A percentile compares a stretch with the other conserved stretches of the same genome.
Evolutionary conservation across 805 yeast genomes (phyloP).

Genomic region (Cyberlindnera americana): DNA sequence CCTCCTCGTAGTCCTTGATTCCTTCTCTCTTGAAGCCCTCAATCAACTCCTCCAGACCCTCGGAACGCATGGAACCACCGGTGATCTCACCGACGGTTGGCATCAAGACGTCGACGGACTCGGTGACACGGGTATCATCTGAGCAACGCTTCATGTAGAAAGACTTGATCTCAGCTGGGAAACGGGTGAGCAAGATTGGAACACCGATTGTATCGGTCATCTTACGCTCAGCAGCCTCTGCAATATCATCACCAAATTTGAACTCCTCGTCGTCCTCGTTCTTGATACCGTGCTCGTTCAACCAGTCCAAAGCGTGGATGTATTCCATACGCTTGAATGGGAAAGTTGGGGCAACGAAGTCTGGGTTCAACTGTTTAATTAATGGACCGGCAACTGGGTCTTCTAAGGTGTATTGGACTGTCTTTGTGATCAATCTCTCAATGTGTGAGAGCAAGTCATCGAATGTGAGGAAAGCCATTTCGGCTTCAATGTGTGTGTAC

Average conservation of each 20-base stretch:
- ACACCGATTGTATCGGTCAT: conserved; percentile 94
- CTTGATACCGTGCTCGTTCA: conserved; percentile 88
- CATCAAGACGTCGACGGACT: conserved; percentile 97
- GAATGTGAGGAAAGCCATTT: conserved; percentile 81
- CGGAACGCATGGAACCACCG: conserved; percentile 99
- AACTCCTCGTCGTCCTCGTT: conserved; percentile 93
- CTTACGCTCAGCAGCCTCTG: conserved; percentile 98
- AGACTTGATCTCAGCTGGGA: conserved; percentile 96
- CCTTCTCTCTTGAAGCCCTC: conserved; percentile 93
- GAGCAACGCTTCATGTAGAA: conserved; percentile 94
- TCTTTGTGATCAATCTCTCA: conserved; percentile 68
- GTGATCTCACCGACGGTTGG: conserved; percentile 99
- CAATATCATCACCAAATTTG: conserved; percentile 97
- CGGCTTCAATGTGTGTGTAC: conserved; percentile 96
- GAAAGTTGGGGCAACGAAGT: conserved; percentile 70
- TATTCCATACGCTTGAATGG: conserved; percentile 94
- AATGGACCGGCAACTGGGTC: conserved; percentile 93
- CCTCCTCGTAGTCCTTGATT: conserved; percentile 54
- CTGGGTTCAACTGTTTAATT: conserved; percentile 88
- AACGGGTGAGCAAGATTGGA: conserved; percentile 87
- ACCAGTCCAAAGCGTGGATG: conserved; percentile 90
- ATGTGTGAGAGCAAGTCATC: conserved; percentile 84
- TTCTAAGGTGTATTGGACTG: conserved; percentile 72
- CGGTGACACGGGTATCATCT: conserved; percentile 93
- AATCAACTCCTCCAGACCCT: conserved; percentile 71